Evolutionary conservation across 345 rosid species (phyloP), one percentile per base, ranked within the genome.

Genomic region (Linum tenue): DNA sequence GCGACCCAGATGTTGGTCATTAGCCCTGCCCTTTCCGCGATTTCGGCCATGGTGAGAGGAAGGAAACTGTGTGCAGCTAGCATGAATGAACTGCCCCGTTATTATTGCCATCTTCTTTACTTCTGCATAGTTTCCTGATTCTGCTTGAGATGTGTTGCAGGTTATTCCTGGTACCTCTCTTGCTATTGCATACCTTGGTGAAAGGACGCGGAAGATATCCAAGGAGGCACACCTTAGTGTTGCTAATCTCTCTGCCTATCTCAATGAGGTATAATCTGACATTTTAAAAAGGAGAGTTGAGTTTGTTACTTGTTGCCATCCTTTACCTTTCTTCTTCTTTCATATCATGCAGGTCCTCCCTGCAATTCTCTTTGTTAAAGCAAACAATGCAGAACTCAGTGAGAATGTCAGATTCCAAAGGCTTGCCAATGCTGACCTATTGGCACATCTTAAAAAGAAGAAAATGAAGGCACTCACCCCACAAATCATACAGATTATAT

Each of bases 381-480:
- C 98, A 73, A 92, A 86, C 80, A 90, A 85, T 75, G 87, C 88
- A 22, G 98, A 90, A 81, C 62, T 71, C 17, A 81, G 79, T 66
- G 98, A 90, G 85, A 75, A 68, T 76, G 77, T 83, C 39, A 84
- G 96, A 78, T 88, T 90, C 72, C 78, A 72, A 72, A 81, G 79
- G 81, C 89, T 86, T 75, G 97, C 96, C 60, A 59, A 62, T 70
- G 80, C 78, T 67, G 96, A 88, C 74, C 82, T 78, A 44, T 71
- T 79, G 73, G 81, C 72, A 59, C 82, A 56, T 57, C 80, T 92
- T 71, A 79, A 75, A 66, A 92, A 92, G 85, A 92, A 75, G 86
- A 88, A 88, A 76, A 86, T 92, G 97, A 92, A 90, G 80, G 91
- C 86, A 7, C 81, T 90, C 64, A 82, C 86, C 71, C 98, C 98